These are phyloP conservation scores for Plasmodium coatneyi DNA, from an alignment of 169 alveolate species.

Conservation along the genomic window DNA sequence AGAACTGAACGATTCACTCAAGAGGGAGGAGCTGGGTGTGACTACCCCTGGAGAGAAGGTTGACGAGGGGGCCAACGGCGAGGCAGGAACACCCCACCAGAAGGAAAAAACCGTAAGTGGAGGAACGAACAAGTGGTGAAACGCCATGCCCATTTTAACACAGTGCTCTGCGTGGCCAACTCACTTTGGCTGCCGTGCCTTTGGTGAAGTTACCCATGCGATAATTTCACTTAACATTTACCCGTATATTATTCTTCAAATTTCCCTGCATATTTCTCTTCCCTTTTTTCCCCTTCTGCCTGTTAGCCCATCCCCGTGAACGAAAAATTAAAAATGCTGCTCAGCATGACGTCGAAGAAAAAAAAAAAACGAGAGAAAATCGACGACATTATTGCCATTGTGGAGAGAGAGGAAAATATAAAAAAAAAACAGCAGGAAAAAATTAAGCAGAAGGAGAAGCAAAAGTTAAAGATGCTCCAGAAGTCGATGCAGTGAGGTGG, in stretches of 20 bases:
- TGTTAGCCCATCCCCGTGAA: conserved; percentile 15
- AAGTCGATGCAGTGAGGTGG: neutral
- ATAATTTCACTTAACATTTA: neutral
- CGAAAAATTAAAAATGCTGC: conserved; percentile 29
- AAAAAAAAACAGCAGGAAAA: conserved; percentile 38
- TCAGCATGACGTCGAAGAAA: conserved; percentile 13
- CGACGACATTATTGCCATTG: conserved; percentile 56
- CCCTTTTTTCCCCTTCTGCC: neutral
- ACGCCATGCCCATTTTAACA: too few relatives aligned
- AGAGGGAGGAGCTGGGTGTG: neutral
- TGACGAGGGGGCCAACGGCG: neutral
- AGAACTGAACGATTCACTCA: conserved; percentile 3
- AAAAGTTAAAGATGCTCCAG: conserved; percentile 33
- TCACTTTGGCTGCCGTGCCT: neutral
- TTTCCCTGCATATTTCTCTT: neutral
- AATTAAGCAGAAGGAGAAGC: conserved; percentile 33
- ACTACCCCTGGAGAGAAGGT: neutral
- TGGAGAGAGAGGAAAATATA: conserved; percentile 48
- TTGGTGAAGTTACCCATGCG: neutral
- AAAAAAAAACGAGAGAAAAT: conserved; percentile 41
- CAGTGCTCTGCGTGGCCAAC: neutral
- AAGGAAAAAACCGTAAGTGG: neutral
- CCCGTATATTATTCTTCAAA: neutral
- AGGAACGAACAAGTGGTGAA: neutral
- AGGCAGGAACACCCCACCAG: neutral